Evolutionary conservation across 192 early-diverging fungal species (phyloP), one percentile per base, ranked within the genome.

Genomic region (Coemansia javaensis): DNA sequence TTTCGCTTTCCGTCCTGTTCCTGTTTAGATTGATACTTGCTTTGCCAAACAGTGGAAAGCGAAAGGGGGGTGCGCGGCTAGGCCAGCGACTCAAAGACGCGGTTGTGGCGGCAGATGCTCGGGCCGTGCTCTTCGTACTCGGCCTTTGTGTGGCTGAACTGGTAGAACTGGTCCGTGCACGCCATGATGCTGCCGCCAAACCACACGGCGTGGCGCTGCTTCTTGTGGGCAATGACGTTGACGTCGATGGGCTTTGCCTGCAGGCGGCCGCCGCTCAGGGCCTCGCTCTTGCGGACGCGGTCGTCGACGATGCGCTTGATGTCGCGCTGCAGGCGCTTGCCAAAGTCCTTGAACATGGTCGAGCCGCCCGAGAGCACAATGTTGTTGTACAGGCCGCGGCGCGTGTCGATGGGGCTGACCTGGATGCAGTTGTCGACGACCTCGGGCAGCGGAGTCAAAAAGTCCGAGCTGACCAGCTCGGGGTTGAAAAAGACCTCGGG

Each of bases 401-500:
- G 85, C 24, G 88, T 90, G 76, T 98, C 96, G 53, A 98, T 97
- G 13, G 96, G 96, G 55, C 93, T 93, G 52, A 83, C 86, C 65
- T 98, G 96, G 47, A 98, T 93, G 30, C 91, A 91, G 44, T 79
- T 88, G 79, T 98, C 96, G 17, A 98, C 94, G 16, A 97, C 90
- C 32, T 94, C 87, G 9, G 96, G 94, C 17, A 98, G 76, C 28
- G 96, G 96, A 15, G 90, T 96, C 52, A 96, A 68, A 64, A 96
- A 98, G 64, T 97, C 94, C 17, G 92, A 89, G 80, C 85, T 89
- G 33, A 89, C 90, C 53, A 98, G 93, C 77, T 98, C 96, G 17
- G 96, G 96, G 66, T 96, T 97, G 80, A 98, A 98, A 70, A 98
- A 98, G 66, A 98, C 90, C 61, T 98, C 96, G 14, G 96, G 96